Evolutionary conservation across 148 eudicot genomes (phyloP).

Genomic region (Rhododendron vialii): DNA sequence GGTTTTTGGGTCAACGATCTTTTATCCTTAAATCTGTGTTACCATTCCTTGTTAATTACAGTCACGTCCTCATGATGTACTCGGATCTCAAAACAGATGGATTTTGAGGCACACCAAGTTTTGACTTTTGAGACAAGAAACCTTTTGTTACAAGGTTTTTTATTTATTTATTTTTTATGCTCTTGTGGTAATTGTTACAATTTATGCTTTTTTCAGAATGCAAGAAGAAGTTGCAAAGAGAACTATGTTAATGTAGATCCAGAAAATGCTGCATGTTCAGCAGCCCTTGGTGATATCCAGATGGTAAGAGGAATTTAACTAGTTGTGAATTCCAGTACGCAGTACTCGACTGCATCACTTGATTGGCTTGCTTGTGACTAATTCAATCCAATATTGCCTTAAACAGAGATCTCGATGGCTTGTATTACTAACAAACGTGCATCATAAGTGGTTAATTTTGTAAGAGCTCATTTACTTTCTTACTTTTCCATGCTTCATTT

Average conservation of each 20-base stretch:
- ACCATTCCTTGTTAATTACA: no score
- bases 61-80: no score
- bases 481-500: neutral
- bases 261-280: conserved; percentile 18
- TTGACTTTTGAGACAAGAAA: neutral
- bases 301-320: conserved; percentile 1
- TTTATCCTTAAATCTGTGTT: no score
- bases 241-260: conserved; percentile 13
- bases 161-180: neutral
- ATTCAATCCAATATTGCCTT: no score
- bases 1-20: no score
- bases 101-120: no score
- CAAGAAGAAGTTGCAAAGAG: conserved; percentile 17
- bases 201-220: conserved; percentile 7
- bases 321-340: neutral
- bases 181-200: neutral
- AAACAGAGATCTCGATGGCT: no score
- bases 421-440: neutral
- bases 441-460: neutral
- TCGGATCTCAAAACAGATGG: no score
- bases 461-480: neutral
- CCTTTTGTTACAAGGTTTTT: no score
- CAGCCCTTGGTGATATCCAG: conserved; percentile 10
- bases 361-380: no score
- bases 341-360: no score